phyloP scores from a whole-genome alignment of 768 basidiomycete genomes.

The Mycena filopes region DNA sequence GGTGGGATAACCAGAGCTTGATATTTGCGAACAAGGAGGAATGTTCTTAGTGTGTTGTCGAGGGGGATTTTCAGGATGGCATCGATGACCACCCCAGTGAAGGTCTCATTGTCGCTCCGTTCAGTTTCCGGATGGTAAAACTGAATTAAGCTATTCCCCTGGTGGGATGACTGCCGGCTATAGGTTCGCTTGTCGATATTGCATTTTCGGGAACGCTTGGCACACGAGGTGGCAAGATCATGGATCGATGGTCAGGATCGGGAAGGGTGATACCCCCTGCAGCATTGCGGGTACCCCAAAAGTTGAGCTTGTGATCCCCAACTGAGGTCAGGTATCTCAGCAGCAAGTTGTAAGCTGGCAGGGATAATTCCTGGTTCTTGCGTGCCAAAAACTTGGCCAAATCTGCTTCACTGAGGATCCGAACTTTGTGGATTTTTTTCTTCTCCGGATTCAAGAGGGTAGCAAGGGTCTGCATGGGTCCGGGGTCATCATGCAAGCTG shows the following conservation, averaged over 20 bases:
- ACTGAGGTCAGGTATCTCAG: constrained; percentile 6
- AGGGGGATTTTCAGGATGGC: constrained; percentile 11
- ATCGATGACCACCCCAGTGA: constrained; percentile 9
- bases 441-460: background rate
- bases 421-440: background rate
- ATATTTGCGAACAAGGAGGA: constrained; percentile 12
- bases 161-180: constrained; percentile 3
- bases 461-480: background rate
- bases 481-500: background rate
- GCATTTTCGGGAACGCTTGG: constrained; percentile 1
- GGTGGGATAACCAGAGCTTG: background rate
- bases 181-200: constrained; percentile 15
- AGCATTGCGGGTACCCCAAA: constrained; percentile 7
- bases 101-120: background rate
- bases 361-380: background rate
- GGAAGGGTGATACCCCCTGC: constrained; percentile 11
- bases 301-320: constrained; percentile 15
- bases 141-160: constrained; percentile 5
- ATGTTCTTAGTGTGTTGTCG: constrained; percentile 8
- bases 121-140: constrained; percentile 14
- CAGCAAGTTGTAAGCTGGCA: constrained; percentile 1
- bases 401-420: background rate
- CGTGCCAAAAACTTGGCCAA: constrained; percentile 6
- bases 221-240: constrained; percentile 20
- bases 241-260: constrained; percentile 5